A percentile compares a stretch with the other conserved stretches of the same genome.
Evolutionary conservation across 345 rosid species (phyloP).

Genomic region (Rhodomyrtus tomentosa): DNA sequence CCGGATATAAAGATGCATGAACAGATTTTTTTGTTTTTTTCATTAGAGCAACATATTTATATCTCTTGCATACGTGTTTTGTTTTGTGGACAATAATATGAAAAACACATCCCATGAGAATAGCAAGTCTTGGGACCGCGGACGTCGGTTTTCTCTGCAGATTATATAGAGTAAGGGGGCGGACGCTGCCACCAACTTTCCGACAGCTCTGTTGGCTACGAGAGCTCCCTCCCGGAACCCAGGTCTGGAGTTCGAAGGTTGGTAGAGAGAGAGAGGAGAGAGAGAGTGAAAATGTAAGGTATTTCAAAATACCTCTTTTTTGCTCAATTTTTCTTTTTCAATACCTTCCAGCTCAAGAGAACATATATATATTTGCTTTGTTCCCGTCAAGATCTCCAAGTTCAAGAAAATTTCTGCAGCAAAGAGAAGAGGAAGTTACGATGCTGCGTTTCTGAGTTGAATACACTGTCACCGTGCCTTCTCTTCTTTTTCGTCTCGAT

Average conservation of each 20-base stretch:
- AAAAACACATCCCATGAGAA: no score
- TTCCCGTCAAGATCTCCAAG: not conserved
- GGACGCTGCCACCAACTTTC: not conserved
- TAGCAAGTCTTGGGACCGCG: no score
- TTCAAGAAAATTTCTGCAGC: not conserved
- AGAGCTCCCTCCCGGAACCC: not conserved
- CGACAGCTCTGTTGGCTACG: not conserved
- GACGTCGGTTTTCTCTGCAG: no score
- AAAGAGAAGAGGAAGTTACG: not conserved
- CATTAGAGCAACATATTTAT: no score
- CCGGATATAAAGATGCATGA: no score
- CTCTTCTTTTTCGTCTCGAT: not conserved
- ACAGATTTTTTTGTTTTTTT: no score
- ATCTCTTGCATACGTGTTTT: no score
- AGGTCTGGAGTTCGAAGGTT: not conserved
- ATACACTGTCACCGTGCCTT: not conserved
- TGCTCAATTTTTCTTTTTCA: not conserved
- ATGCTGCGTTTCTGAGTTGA: not conserved
- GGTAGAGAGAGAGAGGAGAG: not conserved
- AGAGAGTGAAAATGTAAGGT: not conserved
- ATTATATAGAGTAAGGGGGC: not conserved
- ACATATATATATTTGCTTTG: not conserved
- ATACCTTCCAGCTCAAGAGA: not conserved
- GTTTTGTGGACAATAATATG: no score
- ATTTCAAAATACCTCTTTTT: not conserved